Base-by-base conservation (phyloP, 306 rosid genomes). In the Cajanus cajan region DNA sequence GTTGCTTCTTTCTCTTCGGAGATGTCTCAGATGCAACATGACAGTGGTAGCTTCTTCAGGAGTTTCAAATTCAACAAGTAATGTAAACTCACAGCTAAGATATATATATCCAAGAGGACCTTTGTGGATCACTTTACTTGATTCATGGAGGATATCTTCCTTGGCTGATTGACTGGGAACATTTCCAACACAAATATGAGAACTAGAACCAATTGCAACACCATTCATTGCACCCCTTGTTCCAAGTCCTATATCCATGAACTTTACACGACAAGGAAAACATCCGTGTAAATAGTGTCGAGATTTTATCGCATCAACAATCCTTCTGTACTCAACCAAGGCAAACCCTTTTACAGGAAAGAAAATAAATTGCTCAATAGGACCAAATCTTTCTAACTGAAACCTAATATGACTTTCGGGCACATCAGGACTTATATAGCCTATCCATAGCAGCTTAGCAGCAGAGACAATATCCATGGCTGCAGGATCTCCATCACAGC, bases 181-280 rank as follows among this genome's bases (percentile, higher is more conserved):
- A 86, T 85, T 90, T 77, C 97, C 98, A 72, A 89, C 84, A 68
- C 90, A 95, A 44, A 90, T 85, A 84, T 87, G 94, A 50, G 84
- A 79, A 80, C 97, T 90, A 70, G 87, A 86, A 80, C 98, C 98
- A 86, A 94, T 85, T 39, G 97, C 97, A 86, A 94, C 86, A 57
- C 97, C 93, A 74, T 90, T 89, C 78, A 86, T 61, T 24, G 86
- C 81, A 79, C 98, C 98, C 83, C 97, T 86, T 82, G 92, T 91
- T 70, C 98, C 98, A 85, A 95, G 79, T 68, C 98, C 98, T 69
- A 84, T 74, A 86, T 95, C 98, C 87, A 92, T 91, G 87, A 95
- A 95, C 87, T 86, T 90, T 54, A 91, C 83, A 71, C 72, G 88
- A 86, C 98, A 95, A 34, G 90, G 97, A 72, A 89, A 90, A 83